Conservation (phyloP, 176 grass and related monocot species). For the Aegilops speltoides region DNA sequence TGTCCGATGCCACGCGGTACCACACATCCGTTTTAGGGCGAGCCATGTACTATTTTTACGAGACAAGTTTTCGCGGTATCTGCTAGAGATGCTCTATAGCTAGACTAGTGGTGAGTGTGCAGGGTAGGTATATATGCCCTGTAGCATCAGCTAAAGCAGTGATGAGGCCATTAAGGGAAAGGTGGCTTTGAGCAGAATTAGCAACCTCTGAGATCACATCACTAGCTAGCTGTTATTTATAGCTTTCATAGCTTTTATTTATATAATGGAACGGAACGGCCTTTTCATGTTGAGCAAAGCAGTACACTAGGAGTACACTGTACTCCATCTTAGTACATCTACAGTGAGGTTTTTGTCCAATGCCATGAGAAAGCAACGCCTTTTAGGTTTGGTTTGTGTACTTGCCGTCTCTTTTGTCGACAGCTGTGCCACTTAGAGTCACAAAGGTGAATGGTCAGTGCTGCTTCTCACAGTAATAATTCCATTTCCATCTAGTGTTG, state of each 20-base stretch:
- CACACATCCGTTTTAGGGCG: too few relatives aligned
- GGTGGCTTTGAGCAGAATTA: constrained; percentile 25
- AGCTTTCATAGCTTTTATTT: not conserved
- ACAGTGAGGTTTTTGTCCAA: not conserved
- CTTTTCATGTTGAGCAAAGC: too few relatives aligned
- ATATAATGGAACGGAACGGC: not conserved
- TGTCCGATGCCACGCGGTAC: too few relatives aligned
- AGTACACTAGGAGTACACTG: too few relatives aligned
- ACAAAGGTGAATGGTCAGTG: not conserved
- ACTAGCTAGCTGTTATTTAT: not conserved
- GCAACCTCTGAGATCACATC: constrained; percentile 22
- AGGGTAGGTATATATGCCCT: too few relatives aligned
- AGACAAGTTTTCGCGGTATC: too few relatives aligned
- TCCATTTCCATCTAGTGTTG: not conserved
- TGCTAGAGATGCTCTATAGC: too few relatives aligned
- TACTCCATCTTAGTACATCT: too few relatives aligned
- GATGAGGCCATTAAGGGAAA: constrained; percentile 12
- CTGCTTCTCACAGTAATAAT: constrained; percentile 30
- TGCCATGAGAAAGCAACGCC: constrained; percentile 9
- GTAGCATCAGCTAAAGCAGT: constrained; percentile 8
- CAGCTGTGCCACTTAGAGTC: not conserved
- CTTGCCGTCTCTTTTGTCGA: constrained; percentile 15
- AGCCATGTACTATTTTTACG: too few relatives aligned
- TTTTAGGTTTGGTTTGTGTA: constrained; percentile 28
- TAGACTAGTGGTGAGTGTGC: too few relatives aligned